Evolutionary conservation across 768 basidiomycete genomes (phyloP).

Genomic region (Polyporus arcularius): DNA sequence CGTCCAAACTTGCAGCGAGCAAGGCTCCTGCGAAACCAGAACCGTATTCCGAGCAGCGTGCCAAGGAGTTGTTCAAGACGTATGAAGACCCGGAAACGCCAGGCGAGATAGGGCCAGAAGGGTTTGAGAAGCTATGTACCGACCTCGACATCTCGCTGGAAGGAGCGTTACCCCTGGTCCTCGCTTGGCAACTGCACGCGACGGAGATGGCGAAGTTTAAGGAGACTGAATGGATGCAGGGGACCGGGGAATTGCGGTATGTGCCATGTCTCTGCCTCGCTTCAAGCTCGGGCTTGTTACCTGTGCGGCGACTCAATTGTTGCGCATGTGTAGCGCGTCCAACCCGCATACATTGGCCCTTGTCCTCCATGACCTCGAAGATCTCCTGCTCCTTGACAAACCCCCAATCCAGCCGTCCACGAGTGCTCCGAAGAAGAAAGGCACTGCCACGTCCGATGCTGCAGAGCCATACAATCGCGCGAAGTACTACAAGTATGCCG

Average conservation of each 20-base stretch:
- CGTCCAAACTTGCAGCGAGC: constrained; percentile 16
- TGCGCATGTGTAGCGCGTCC: constrained; percentile 41
- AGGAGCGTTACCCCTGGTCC: constrained; percentile 66
- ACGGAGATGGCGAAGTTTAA: constrained; percentile 74
- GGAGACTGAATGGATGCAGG: constrained; percentile 69
- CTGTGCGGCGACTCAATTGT: neutral
- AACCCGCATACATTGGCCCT: constrained; percentile 50
- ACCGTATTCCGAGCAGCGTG: constrained; percentile 52
- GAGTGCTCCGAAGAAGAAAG: constrained; percentile 36
- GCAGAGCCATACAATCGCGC: constrained; percentile 57
- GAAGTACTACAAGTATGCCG: constrained; percentile 50
- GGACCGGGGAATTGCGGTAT: constrained; percentile 48
- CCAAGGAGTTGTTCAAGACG: constrained; percentile 55
- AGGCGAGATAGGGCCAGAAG: constrained; percentile 66
- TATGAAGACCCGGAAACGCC: constrained; percentile 60
- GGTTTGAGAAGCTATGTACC: constrained; percentile 68
- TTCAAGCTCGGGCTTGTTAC: constrained; percentile 3
- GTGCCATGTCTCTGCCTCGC: constrained; percentile 20
- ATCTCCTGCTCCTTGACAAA: constrained; percentile 55
- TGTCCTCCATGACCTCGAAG: constrained; percentile 62
- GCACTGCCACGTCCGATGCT: constrained; percentile 37
- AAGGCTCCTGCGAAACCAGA: constrained; percentile 19
- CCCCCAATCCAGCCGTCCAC: constrained; percentile 30
- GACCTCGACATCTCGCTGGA: constrained; percentile 76
- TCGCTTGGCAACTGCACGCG: constrained; percentile 74